Percentiles rank a stretch among this genome's conserved stretches.
Evolutionary conservation across 192 early-diverging fungal genomes (phyloP).

Genomic region (Podila epicladia): DNA sequence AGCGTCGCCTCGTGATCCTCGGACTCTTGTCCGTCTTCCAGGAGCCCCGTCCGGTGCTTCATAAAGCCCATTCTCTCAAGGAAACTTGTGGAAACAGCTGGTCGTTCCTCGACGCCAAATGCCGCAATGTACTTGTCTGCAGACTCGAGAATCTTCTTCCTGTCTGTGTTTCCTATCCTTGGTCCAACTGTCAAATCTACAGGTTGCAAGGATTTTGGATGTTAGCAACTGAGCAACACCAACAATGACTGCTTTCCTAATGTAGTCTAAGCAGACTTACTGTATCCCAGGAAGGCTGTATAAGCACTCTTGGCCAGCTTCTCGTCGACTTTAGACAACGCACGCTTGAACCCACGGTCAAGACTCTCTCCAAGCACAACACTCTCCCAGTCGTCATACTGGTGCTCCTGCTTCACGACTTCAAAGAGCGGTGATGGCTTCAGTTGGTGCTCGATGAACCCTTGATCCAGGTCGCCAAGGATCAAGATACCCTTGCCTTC

Average conservation of each 20-base stretch:
- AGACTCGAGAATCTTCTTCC: constrained; percentile 41
- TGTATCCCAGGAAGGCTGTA: constrained; percentile 45
- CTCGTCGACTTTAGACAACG: constrained; percentile 35
- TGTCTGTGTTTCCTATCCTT: constrained; percentile 41
- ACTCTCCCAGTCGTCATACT: constrained; percentile 48
- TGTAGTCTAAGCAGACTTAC: constrained; percentile 11
- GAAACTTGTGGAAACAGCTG: constrained; percentile 55
- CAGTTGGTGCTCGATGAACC: constrained; percentile 48
- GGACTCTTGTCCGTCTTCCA: constrained; percentile 10
- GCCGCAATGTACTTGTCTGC: constrained; percentile 54
- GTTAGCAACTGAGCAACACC: too few relatives aligned
- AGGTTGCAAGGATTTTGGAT: too few relatives aligned
- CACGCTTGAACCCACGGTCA: constrained; percentile 37
- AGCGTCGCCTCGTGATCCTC: not conserved
- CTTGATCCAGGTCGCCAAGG: constrained; percentile 41
- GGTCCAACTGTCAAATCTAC: constrained; percentile 46
- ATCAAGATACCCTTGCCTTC: constrained; percentile 40
- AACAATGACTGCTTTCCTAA: too few relatives aligned
- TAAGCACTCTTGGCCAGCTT: constrained; percentile 49
- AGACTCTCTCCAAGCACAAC: constrained; percentile 47
- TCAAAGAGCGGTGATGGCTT: constrained; percentile 23
- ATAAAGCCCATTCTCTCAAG: constrained; percentile 57
- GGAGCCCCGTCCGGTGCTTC: constrained; percentile 6
- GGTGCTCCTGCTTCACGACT: constrained; percentile 25
- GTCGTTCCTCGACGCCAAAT: constrained; percentile 55